Conservation (phyloP, 1,284 basidiomycete genomes). For the Trichosporon sp. region DNA sequence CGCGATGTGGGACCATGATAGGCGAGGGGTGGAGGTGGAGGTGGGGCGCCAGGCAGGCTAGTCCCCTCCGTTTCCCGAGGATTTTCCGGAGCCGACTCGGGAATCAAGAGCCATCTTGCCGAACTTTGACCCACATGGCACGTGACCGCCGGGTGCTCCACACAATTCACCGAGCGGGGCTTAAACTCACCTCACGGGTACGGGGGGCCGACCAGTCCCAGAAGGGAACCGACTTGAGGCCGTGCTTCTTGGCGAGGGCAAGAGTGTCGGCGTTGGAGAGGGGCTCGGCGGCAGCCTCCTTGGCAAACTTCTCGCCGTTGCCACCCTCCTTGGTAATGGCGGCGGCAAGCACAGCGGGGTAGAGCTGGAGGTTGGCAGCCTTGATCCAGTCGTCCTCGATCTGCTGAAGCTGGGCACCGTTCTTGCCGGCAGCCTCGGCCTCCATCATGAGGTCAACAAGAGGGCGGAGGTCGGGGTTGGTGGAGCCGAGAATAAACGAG, state of each 20-base stretch:
- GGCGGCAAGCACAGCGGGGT: slow-evolving; percentile 65
- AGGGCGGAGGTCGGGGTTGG: slow-evolving; percentile 64
- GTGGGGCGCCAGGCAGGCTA: not conserved
- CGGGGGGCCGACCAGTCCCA: slow-evolving; percentile 95
- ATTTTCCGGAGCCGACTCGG: too few relatives aligned
- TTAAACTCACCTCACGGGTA: slow-evolving; percentile 61
- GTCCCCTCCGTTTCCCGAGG: too few relatives aligned
- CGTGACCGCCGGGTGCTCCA: slow-evolving; percentile 8
- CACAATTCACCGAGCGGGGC: too few relatives aligned
- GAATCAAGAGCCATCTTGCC: too few relatives aligned
- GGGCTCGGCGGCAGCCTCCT: slow-evolving; percentile 44
- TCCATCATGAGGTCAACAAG: slow-evolving; percentile 76
- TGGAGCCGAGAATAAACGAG: slow-evolving; percentile 87
- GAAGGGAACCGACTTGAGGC: slow-evolving; percentile 57
- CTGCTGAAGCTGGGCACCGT: slow-evolving; percentile 71
- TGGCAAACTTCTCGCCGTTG: slow-evolving; percentile 39
- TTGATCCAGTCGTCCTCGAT: slow-evolving; percentile 83
- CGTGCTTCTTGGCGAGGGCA: slow-evolving; percentile 71
- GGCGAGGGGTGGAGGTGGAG: not conserved
- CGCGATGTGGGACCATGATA: not conserved
- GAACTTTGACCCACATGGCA: not conserved
- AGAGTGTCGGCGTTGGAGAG: slow-evolving; percentile 67
- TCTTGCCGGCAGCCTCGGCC: slow-evolving; percentile 74
- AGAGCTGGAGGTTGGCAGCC: slow-evolving; percentile 71
- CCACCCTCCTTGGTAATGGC: slow-evolving; percentile 65